Percentiles rank a stretch among this genome's conserved stretches.
These are phyloP conservation scores for sunflower (Helianthus annuus) DNA, from an alignment of 129 eudicot species.

Conservation along the genomic window HanXRQr2.0-SUNRISE NC_035443.2:47621825-47622324, in stretches of 20 bases:
- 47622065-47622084: slow-evolving; percentile 11
- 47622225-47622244: no score
- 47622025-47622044: slow-evolving; percentile 14
- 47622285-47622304: no score
- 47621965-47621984: slow-evolving; percentile 19
- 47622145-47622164: not conserved
- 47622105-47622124: not conserved
- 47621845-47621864: not conserved
- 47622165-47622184: not conserved
- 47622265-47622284: no score
- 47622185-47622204: not conserved
- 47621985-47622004: slow-evolving; percentile 20
- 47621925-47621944: slow-evolving; percentile 40
- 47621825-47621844: slow-evolving; percentile 12
- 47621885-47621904: slow-evolving; percentile 17
- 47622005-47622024: not conserved
- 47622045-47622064: slow-evolving; percentile 17
- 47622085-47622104: slow-evolving; percentile 17
- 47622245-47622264: no score
- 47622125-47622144: not conserved
- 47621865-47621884: slow-evolving; percentile 18
- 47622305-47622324: no score
- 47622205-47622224: no score
- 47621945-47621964: slow-evolving; percentile 41
- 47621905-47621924: slow-evolving; percentile 18